Evolutionary conservation across 1,284 basidiomycete species (phyloP).

Genomic region (Tilletia caries): DNA sequence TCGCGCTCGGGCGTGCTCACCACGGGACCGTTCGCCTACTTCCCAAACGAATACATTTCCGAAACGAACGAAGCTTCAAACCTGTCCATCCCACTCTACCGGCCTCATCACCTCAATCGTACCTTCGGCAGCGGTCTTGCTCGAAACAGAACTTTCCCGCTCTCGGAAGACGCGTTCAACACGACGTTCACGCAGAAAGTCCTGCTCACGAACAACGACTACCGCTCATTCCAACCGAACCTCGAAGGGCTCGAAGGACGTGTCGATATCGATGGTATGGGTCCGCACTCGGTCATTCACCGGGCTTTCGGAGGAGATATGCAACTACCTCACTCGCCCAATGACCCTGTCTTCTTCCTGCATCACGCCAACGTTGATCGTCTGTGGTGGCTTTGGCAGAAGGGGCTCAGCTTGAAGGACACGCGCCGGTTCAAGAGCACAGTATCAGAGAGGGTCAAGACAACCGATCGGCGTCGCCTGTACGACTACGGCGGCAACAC

Average conservation of each 20-base stretch:
- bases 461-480: background rate
- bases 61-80: background rate
- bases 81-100: too few relatives aligned
- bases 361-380: conserved; percentile 23
- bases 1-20: background rate
- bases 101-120: background rate
- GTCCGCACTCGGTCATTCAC: background rate
- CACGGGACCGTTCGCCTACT: background rate
- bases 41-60: background rate
- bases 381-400: conserved; percentile 23
- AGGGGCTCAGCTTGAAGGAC: conserved; percentile 1
- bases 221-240: background rate
- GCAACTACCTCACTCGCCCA: background rate
- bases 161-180: background rate
- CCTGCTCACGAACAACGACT: background rate
- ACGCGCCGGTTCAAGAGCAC: background rate
- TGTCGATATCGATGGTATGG: background rate
- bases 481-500: too few relatives aligned
- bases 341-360: conserved; percentile 19
- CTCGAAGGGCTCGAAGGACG: background rate
- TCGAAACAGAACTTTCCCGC: background rate
- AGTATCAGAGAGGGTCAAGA: conserved; percentile 15
- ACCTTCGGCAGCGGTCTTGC: background rate
- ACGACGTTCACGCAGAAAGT: background rate
- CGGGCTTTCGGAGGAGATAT: background rate